Evolutionary conservation across 1,139 yeast genomes (phyloP).

Genomic region (Saccharomyces hybrid): DNA sequence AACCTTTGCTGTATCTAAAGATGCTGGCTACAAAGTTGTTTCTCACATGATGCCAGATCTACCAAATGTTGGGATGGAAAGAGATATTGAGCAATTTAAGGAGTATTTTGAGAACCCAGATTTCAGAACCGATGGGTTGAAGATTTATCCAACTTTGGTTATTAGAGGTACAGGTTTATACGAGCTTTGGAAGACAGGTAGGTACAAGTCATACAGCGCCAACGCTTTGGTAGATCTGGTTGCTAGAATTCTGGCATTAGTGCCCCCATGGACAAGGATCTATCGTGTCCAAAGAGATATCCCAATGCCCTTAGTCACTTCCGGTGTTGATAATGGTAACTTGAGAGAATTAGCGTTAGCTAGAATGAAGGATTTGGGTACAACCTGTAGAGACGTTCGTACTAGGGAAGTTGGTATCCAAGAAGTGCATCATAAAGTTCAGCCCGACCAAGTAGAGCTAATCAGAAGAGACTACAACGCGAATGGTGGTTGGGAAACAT

Average conservation of each 20-base stretch:
- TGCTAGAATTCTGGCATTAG: conserved; percentile 89
- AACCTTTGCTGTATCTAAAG: conserved; percentile 91
- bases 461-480: conserved; percentile 95
- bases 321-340: conserved; percentile 98
- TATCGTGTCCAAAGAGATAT: conserved; percentile 98
- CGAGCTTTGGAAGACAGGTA: conserved; percentile 95
- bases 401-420: conserved; percentile 98
- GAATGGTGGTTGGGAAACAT: conserved; percentile 99
- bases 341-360: conserved; percentile 91
- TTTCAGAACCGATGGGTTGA: conserved; percentile 93
- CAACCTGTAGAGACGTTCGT: conserved; percentile 93
- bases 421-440: conserved; percentile 94
- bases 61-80: conserved; percentile 97
- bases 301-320: conserved; percentile 97
- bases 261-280: conserved; percentile 99
- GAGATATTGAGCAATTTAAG: conserved; percentile 90
- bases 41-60: conserved; percentile 99
- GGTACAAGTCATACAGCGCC: conserved; percentile 90
- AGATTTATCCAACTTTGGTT: conserved; percentile 93
- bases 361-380: conserved; percentile 97
- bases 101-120: conserved; percentile 97
- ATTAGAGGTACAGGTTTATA: conserved; percentile 96
- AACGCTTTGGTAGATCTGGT: conserved; percentile 89
- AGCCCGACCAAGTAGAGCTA: conserved; percentile 94
- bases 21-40: conserved; percentile 96